Evolutionary conservation across 1,139 yeast genomes (phyloP).

Genomic region (Sugiyamaella castrensis): DNA sequence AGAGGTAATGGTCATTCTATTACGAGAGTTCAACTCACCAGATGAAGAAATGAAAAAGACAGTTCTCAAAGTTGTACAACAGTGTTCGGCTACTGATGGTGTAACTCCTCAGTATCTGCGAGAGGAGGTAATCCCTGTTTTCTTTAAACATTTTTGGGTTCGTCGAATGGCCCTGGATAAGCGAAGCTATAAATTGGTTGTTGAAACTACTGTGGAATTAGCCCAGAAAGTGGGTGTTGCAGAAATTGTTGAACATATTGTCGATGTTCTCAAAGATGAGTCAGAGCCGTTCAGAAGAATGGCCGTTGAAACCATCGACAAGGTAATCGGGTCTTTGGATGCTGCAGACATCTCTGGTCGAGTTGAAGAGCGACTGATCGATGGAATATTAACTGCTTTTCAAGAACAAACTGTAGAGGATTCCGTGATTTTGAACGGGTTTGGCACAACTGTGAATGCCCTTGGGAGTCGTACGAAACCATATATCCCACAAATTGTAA

Average conservation of each 20-base stretch:
- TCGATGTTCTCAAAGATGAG: conserved; percentile 69
- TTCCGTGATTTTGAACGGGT: conserved; percentile 55
- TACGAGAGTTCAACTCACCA: conserved; percentile 74
- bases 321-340: conserved; percentile 46
- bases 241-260: conserved; percentile 55
- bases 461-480: conserved; percentile 70
- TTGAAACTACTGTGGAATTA: conserved; percentile 67
- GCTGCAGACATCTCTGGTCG: conserved; percentile 53
- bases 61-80: conserved; percentile 59
- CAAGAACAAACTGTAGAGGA: conserved; percentile 70
- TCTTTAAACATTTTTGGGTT: conserved; percentile 72
- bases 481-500: conserved; percentile 69
- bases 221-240: conserved; percentile 68
- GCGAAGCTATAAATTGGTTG: conserved; percentile 56
- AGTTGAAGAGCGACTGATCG: conserved; percentile 67
- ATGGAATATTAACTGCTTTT: conserved; percentile 79
- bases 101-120: conserved; percentile 47
- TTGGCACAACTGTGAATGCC: conserved; percentile 64
- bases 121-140: conserved; percentile 56
- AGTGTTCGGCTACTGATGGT: conserved; percentile 53
- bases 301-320: conserved; percentile 69
- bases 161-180: conserved; percentile 50
- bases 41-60: conserved; percentile 88
- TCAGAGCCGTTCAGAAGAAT: conserved; percentile 75
- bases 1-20: conserved; percentile 63